Percentiles rank a stretch among this genome's conserved stretches.
Evolutionary conservation across 2,329 filamentous ascomycete species (phyloP).

Genomic region (Claviceps sp.): DNA sequence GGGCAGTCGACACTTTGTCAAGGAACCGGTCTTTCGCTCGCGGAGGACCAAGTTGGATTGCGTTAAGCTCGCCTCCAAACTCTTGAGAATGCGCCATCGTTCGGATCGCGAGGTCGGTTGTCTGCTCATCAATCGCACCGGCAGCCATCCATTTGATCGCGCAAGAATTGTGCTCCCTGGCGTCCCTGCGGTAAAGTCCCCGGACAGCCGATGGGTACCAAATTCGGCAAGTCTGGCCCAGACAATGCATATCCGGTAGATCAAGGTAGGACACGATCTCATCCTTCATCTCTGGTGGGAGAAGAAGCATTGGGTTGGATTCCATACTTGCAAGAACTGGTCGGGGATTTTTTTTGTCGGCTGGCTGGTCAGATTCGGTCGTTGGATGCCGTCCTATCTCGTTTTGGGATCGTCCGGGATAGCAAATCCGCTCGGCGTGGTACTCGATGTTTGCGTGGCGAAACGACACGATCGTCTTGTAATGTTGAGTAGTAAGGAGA

Average conservation of each 20-base stretch:
- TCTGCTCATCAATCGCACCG: not conserved
- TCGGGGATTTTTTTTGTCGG: no score
- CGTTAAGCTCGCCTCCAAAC: constrained; percentile 1
- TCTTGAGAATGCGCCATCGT: not conserved
- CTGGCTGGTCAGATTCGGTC: no score
- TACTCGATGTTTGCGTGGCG: no score
- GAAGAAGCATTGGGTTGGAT: not conserved
- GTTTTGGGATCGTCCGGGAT: no score
- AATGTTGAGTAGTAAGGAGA: no score
- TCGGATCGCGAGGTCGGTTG: not conserved
- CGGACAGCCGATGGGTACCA: not conserved
- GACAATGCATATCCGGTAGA: not conserved
- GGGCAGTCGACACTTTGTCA: no score
- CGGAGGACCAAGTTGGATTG: no score
- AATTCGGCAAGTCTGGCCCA: not conserved
- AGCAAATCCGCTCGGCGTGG: no score
- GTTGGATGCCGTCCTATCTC: no score
- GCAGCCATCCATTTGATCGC: constrained; percentile 4
- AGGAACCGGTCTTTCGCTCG: not conserved
- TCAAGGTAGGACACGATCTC: not conserved
- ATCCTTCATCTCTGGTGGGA: constrained; percentile 1
- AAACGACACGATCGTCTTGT: no score
- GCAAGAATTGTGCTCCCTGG: not conserved
- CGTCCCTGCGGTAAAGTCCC: not conserved
- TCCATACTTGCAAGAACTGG: no score